These are phyloP conservation scores for Asterophora lycoperdoides DNA, from an alignment of 768 basidiomycete genomes.

Conservation along the genomic window DNA sequence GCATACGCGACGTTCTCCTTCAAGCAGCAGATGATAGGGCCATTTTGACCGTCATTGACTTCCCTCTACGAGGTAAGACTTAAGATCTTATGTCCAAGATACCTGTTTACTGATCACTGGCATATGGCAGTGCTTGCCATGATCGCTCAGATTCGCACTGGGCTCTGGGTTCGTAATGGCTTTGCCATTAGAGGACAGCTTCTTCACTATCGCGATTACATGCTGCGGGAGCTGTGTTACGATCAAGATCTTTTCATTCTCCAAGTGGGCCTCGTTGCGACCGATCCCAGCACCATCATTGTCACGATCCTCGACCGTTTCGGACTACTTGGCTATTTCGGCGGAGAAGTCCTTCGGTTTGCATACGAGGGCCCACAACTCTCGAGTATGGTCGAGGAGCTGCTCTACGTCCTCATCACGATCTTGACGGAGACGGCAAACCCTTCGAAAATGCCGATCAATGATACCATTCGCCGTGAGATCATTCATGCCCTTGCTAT, in stretches of 20 bases:
- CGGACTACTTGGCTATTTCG: constrained; percentile 76
- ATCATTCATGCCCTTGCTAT: constrained; percentile 89
- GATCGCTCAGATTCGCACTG: constrained; percentile 92
- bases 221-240: constrained; percentile 92
- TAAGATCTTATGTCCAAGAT: too few species aligned
- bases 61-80: constrained; percentile 74
- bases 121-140: constrained; percentile 64
- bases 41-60: constrained; percentile 78
- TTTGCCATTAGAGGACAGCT: constrained; percentile 93
- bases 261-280: constrained; percentile 72
- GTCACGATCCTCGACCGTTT: constrained; percentile 90
- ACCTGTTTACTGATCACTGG: background rate
- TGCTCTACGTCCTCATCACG: constrained; percentile 82
- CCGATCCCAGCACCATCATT: constrained; percentile 76
- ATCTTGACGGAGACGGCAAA: constrained; percentile 80
- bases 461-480: constrained; percentile 69
- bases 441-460: constrained; percentile 63
- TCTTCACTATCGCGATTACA: constrained; percentile 93
- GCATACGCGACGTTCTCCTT: constrained; percentile 57
- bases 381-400: constrained; percentile 86
- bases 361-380: constrained; percentile 69
- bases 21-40: constrained; percentile 61
- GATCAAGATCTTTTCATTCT: constrained; percentile 89
- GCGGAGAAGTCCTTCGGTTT: constrained; percentile 54
- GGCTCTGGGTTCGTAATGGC: constrained; percentile 97